Base-by-base conservation (phyloP, 2,329 filamentous ascomycete genomes). In the Penicillium corylophilum region DNA sequence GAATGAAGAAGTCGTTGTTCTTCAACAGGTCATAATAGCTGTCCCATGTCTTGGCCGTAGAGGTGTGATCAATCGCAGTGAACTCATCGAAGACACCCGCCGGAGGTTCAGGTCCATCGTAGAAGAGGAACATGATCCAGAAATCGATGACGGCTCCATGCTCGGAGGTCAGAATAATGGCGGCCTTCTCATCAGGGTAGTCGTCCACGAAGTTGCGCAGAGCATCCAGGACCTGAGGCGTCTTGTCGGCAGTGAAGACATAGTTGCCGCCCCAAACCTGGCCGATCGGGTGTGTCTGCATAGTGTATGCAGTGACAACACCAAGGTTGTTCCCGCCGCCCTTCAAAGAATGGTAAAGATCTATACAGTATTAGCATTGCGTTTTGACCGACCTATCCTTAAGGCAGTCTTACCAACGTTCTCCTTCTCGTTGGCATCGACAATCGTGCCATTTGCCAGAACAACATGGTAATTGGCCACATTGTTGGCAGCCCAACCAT, bases 81-180 rank as follows among this genome's bases (percentile, higher is more conserved):
- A 87, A 87, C 50, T 78, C 77, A 50, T 77, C 73, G 52, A 87
- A 86, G 2, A 81, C 75, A 4, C 72, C 78, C 1, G 71, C 61
- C 0, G 83, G 82, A 0, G 77, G 77, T 45, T 69, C 66, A 0
- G 77, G 75, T 1, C 80, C 84, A 64, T 87, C 81, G 64, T 86
- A 86, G 71, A 84, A 86, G 31, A 83, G 64, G 66, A 86, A 86
- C 53, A 87, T 67, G 51, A 83, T 75, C 80, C 81, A 85, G 18
- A 79, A 71, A 54, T 84, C 74, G 42, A 82, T 57, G 0, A 77
- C 51, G 10, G 73, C 71, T 2, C 74, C 63, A 15, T 78, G 71
- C 60, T 82, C 75, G 2, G 77, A 74, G 0, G 82, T 85, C 42
- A 81, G 66, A 55, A 86, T 85, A 41, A 86, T 77, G 12, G 77